Percentiles rank a stretch among this genome's conserved stretches.
phyloP scores from a whole-genome alignment of 2,329 filamentous ascomycete species.

The Sporothrix variecibatus region DNA sequence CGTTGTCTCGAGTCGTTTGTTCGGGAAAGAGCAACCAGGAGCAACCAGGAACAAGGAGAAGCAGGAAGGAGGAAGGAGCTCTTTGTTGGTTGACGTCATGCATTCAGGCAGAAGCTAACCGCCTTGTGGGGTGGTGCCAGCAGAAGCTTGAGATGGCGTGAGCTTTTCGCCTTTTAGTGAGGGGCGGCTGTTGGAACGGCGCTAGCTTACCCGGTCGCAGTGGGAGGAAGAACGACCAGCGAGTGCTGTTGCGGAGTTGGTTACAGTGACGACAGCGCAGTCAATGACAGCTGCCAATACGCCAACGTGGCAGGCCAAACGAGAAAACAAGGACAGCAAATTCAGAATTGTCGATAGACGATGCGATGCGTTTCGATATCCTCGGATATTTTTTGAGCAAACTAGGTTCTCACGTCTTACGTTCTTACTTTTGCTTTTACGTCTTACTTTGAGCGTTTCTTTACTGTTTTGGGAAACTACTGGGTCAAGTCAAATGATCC shows the following conservation, averaged over 20 bases:
- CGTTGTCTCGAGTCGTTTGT: not conserved
- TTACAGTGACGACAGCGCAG: not conserved
- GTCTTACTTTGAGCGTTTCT: not conserved
- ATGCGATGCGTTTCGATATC: not conserved
- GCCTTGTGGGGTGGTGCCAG: not conserved
- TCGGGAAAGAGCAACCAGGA: constrained; percentile 5
- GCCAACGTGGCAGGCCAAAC: not conserved
- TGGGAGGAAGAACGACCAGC: not conserved
- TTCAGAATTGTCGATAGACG: not conserved
- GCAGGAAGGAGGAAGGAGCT: constrained; percentile 5
- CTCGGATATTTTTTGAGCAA: not conserved
- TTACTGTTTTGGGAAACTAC: not conserved
- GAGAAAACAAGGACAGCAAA: not conserved
- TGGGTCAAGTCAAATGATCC: too few species aligned
- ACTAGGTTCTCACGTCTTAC: not conserved
- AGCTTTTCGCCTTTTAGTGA: not conserved
- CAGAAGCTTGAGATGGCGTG: not conserved
- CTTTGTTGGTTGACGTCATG: constrained; percentile 17
- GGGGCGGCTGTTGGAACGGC: not conserved
- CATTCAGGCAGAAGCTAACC: constrained; percentile 1
- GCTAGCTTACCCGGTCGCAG: constrained; percentile 5
- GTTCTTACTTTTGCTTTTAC: not conserved
- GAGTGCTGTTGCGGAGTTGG: not conserved
- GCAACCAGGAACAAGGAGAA: constrained; percentile 2
- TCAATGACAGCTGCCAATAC: constrained; percentile 12